Evolutionary conservation across 1,139 yeast genomes (phyloP).

Genomic region (Zygosaccharomyces pseudobailii): DNA sequence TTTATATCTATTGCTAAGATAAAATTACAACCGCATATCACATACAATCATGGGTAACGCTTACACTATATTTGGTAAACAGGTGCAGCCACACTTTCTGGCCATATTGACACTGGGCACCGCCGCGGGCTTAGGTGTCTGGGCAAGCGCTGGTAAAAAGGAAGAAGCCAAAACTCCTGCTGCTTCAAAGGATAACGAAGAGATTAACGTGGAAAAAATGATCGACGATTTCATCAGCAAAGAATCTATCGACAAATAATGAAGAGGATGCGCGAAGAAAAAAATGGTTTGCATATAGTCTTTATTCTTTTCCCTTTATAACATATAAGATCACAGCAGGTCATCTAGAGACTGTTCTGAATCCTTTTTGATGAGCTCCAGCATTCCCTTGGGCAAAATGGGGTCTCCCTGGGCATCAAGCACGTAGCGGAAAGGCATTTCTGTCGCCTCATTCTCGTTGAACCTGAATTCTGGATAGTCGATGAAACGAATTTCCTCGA

Average conservation of each 20-base stretch:
- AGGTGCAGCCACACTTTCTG: slow-evolving; percentile 52
- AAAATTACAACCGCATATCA: too few species aligned
- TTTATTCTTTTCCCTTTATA: slow-evolving; percentile 2
- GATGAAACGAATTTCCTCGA: slow-evolving; percentile 73
- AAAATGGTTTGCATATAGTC: not conserved
- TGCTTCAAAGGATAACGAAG: slow-evolving; percentile 41
- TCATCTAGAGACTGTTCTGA: slow-evolving; percentile 70
- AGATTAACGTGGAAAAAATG: slow-evolving; percentile 57
- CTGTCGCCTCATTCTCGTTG: slow-evolving; percentile 84
- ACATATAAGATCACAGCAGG: slow-evolving; percentile 20
- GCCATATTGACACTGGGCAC: slow-evolving; percentile 37
- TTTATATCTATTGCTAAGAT: too few species aligned
- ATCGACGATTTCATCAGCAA: slow-evolving; percentile 38
- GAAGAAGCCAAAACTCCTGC: slow-evolving; percentile 32
- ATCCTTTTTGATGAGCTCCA: slow-evolving; percentile 76
- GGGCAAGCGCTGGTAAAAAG: slow-evolving; percentile 32
- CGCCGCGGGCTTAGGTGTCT: slow-evolving; percentile 39
- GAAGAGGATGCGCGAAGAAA: slow-evolving; percentile 3
- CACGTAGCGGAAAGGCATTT: slow-evolving; percentile 95
- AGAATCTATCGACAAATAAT: slow-evolving; percentile 13
- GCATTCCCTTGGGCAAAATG: slow-evolving; percentile 88
- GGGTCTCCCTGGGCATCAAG: slow-evolving; percentile 54
- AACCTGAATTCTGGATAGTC: slow-evolving; percentile 94
- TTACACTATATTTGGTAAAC: slow-evolving; percentile 59
- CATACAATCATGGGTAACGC: slow-evolving; percentile 50